Evolutionary conservation across 108 stramenopile species (phyloP), one percentile per base, ranked within the genome.

Genomic region (Skeletonema potamos): DNA sequence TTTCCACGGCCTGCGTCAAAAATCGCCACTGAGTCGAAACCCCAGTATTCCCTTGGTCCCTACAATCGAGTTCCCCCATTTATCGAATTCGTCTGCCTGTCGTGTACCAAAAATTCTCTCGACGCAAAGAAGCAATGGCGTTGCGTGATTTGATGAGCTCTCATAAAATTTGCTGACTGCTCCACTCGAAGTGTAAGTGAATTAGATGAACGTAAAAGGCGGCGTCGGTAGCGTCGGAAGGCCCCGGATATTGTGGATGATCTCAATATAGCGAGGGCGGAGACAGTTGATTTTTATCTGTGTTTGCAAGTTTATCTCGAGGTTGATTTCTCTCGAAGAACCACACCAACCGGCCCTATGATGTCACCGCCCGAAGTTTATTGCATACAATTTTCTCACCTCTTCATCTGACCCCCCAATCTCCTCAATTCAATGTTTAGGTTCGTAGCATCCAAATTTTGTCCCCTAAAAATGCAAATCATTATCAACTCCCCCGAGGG

Each of bases 401-500:
- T 59, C 8, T 30, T 43, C 17, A 1, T 33, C 48, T 11, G 29
- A 8, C 58, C 3, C 26, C 57, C 57, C 73, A 39, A 32, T 46
- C 27, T 69, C 32, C 66, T 36, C n/a, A 24, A 12, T 7, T 57
- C 43, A 5, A 1, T 69, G 1, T n/a, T 33, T 62, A 84, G 78
- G 84, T 82, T 86, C 74, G 63, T 86, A 92, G 87, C 89, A 89
- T 90, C 89, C 87, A 79, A 85, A 68, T 83, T 43, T 62, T 18
- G 34, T 54, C 58, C 29, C 28, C 43, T 41, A 27, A 82, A 63
- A 5, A 90, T 94, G 91, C 88, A 94, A 72, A 89, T 94, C 79
- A 87, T 92, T 73, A 82, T 94, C 15, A 78, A 60, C 68, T 48
- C 76, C 5, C 80, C 80, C 37, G 61, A 58, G 30, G 79, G 79